phyloP scores from a whole-genome alignment of 768 basidiomycete species.

The Phlebiopsis gigantea region DNA sequence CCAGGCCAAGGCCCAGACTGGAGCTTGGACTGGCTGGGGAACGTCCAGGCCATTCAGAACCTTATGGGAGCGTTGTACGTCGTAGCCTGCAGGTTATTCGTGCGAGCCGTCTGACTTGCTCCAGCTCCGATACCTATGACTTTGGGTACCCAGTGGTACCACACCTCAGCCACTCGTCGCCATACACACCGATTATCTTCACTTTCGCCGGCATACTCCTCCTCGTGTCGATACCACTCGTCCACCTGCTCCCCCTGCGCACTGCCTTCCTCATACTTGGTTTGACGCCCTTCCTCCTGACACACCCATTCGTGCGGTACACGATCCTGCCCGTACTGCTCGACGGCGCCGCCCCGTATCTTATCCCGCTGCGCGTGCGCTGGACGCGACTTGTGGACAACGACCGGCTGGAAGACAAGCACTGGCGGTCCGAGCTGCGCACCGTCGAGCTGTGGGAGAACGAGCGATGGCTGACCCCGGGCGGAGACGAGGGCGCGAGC shows the following conservation, averaged over 20 bases:
- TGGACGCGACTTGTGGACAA: slow-evolving; percentile 48
- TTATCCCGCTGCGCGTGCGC: slow-evolving; percentile 16
- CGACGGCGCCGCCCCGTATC: slow-evolving; percentile 13
- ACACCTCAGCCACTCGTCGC: slow-evolving; percentile 45
- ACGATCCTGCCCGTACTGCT: slow-evolving; percentile 28
- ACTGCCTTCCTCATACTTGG: slow-evolving; percentile 46
- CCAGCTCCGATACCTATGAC: slow-evolving; percentile 60
- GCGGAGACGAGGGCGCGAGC: slow-evolving; percentile 14
- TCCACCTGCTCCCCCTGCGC: slow-evolving; percentile 33
- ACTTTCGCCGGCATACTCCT: slow-evolving; percentile 42
- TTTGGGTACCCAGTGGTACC: slow-evolving; percentile 43
- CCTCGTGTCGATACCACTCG: slow-evolving; percentile 23
- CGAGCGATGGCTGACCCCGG: slow-evolving; percentile 45
- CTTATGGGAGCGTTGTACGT: slow-evolving; percentile 76
- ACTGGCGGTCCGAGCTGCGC: slow-evolving; percentile 60
- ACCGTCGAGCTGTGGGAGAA: slow-evolving; percentile 81
- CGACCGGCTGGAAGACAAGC: slow-evolving; percentile 55
- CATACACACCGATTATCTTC: slow-evolving; percentile 51
- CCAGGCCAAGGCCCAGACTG: slow-evolving; percentile 48
- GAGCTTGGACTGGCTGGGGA: slow-evolving; percentile 77
- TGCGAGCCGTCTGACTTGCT: background rate
- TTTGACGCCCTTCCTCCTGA: slow-evolving; percentile 44
- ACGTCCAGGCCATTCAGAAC: slow-evolving; percentile 86
- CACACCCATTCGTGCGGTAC: slow-evolving; percentile 41
- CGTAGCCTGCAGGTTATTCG: background rate